Percentiles rank a stretch among this genome's conserved stretches.
Conservation (phyloP, 768 basidiomycete genomes). For the Mycena olivaceomarginata region DNA sequence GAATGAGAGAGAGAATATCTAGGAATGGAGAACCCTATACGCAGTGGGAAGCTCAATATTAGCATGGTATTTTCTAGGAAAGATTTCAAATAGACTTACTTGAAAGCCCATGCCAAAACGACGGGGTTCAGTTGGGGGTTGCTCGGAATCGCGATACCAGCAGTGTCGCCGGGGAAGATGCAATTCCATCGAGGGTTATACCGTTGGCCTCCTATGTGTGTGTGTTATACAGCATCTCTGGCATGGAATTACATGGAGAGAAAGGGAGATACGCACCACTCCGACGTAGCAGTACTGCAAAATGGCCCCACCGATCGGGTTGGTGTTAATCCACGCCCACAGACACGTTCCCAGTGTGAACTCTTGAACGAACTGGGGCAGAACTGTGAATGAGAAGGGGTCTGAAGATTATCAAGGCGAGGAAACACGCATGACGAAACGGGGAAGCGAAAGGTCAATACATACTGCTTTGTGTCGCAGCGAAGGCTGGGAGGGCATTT, state of each 20-base stretch:
- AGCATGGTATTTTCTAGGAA: no score
- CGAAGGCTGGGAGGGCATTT: neutral
- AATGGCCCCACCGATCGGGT: neutral
- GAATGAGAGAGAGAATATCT: no score
- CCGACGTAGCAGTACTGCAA: slow-evolving; percentile 10
- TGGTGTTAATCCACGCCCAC: slow-evolving; percentile 22
- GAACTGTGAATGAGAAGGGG: neutral
- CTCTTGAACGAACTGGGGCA: slow-evolving; percentile 21
- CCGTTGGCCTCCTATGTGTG: no score
- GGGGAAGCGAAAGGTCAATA: neutral
- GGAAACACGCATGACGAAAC: neutral
- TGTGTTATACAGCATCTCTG: no score
- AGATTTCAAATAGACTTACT: no score
- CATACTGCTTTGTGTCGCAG: neutral
- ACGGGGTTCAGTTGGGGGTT: no score
- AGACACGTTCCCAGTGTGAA: slow-evolving; percentile 21
- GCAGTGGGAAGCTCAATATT: no score
- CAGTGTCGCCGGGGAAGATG: no score
- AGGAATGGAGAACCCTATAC: no score
- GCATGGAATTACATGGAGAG: neutral
- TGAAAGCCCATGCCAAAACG: no score
- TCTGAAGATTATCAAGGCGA: neutral
- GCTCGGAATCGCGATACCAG: no score
- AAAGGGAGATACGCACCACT: neutral
- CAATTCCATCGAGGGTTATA: no score